Conservation (phyloP, 805 yeast genomes). For the Candida andamanensis region DNA sequence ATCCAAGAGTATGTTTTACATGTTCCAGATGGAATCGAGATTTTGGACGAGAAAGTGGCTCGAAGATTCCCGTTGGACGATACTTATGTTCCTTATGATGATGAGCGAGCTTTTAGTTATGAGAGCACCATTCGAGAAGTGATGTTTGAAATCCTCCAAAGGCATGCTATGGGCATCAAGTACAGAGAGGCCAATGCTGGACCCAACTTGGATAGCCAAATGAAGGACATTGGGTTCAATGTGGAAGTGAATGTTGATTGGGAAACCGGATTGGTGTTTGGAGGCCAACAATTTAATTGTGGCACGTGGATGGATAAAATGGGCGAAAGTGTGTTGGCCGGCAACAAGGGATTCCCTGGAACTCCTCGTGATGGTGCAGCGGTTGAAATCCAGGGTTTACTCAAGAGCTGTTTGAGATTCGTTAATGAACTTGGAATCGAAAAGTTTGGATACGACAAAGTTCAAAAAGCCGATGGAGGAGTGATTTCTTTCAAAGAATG, state of each 20-base stretch:
- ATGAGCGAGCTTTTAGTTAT: conserved; percentile 70
- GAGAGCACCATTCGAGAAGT: conserved; percentile 69
- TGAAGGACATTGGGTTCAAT: conserved; percentile 90
- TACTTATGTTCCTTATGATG: conserved; percentile 62
- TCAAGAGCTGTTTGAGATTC: conserved; percentile 82
- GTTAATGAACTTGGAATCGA: conserved; percentile 57
- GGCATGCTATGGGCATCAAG: conserved; percentile 85
- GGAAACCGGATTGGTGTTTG: conserved; percentile 81
- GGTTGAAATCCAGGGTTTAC: conserved; percentile 80
- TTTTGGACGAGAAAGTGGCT: conserved; percentile 66
- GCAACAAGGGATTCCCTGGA: conserved; percentile 89
- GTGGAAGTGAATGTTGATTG: conserved; percentile 79
- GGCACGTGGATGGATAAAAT: conserved; percentile 99
- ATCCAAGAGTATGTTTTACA: conserved; percentile 71
- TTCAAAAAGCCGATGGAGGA: conserved; percentile 54
- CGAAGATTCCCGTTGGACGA: conserved; percentile 91
- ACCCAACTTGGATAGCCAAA: conserved; percentile 77
- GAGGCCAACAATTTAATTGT: conserved; percentile 90
- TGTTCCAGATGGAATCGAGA: conserved; percentile 64
- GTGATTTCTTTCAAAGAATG: conserved; percentile 58
- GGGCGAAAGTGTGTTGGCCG: conserved; percentile 89
- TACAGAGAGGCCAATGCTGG: conserved; percentile 97
- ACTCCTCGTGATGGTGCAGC: conserved; percentile 98
- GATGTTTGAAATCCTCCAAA: conserved; percentile 71
- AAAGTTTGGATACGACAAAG: conserved; percentile 52